Percentiles rank a stretch among this genome's conserved stretches.
phyloP scores from a whole-genome alignment of 306 rosid genomes.

The Mucuna pruriens region DNA sequence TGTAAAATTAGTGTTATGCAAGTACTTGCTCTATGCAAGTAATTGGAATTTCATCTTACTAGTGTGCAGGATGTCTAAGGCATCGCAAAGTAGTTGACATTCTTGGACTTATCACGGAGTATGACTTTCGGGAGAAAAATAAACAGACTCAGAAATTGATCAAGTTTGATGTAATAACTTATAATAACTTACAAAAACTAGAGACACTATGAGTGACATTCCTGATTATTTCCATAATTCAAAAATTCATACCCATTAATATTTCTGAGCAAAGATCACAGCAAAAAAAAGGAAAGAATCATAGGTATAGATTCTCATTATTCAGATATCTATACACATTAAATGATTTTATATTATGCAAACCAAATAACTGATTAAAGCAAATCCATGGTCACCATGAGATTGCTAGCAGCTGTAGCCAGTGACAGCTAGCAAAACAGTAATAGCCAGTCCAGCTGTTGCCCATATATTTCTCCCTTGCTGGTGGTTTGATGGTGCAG shows the following conservation, averaged over 20 bases:
- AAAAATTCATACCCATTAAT: slow-evolving; percentile 43
- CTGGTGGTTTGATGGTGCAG: slow-evolving; percentile 55
- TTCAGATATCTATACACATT: slow-evolving; percentile 43
- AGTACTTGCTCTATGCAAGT: slow-evolving; percentile 31
- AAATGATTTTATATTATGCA: slow-evolving; percentile 40
- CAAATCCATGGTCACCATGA: slow-evolving; percentile 41
- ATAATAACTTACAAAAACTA: no score
- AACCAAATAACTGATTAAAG: slow-evolving; percentile 36
- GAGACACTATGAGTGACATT: slow-evolving; percentile 8
- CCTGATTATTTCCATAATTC: slow-evolving; percentile 38
- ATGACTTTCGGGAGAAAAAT: slow-evolving; percentile 66
- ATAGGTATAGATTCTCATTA: slow-evolving; percentile 34
- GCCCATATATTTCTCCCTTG: slow-evolving; percentile 56
- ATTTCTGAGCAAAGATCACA: slow-evolving; percentile 33
- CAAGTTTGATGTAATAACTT: slow-evolving; percentile 48
- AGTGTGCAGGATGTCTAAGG: slow-evolving; percentile 87
- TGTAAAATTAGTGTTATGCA: not conserved
- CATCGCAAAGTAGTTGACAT: slow-evolving; percentile 85
- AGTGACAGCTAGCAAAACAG: slow-evolving; percentile 56
- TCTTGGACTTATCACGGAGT: slow-evolving; percentile 77
- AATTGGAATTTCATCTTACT: slow-evolving; percentile 41
- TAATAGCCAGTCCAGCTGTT: slow-evolving; percentile 54
- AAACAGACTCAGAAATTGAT: slow-evolving; percentile 52
- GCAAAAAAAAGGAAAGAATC: slow-evolving; percentile 2
- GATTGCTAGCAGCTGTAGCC: slow-evolving; percentile 51